Conservation (phyloP, 352 stramenopile species). For the Phytophthora boehmeriae region DNA sequence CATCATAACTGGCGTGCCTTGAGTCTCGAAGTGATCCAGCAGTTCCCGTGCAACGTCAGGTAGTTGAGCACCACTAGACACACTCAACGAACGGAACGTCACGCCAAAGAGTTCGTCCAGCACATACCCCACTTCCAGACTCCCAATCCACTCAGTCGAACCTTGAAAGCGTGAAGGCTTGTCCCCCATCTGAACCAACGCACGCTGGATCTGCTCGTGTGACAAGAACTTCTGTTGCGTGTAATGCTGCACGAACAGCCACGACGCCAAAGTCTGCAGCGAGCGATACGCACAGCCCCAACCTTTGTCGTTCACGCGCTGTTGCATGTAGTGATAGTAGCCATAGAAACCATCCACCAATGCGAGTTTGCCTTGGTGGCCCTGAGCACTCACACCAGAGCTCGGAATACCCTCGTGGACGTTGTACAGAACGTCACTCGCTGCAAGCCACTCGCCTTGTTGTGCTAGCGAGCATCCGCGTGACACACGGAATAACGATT, state of each 20-base stretch:
- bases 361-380: conserved; percentile 37
- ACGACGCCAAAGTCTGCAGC: conserved; percentile 86
- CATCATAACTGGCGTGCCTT: conserved; percentile 90
- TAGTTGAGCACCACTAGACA: conserved; percentile 60
- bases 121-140: conserved; percentile 84
- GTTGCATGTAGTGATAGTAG: conserved; percentile 90
- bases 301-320: conserved; percentile 83
- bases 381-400: conserved; percentile 36
- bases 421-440: conserved; percentile 66
- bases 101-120: conserved; percentile 79
- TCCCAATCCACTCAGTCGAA: conserved; percentile 85
- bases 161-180: conserved; percentile 71
- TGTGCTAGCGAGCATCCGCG: conserved; percentile 48
- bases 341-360: conserved; percentile 79
- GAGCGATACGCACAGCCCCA: conserved; percentile 91
- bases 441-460: conserved; percentile 32
- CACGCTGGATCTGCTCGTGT: conserved; percentile 80
- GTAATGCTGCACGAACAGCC: conserved; percentile 76
- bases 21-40: conserved; percentile 73
- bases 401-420: conserved; percentile 69
- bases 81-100: conserved; percentile 72
- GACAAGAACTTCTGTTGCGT: conserved; percentile 45
- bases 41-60: conserved; percentile 70
- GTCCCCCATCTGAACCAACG: conserved; percentile 81
- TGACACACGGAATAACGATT: conserved; percentile 44